These are phyloP conservation scores for Fusarium zealandicum DNA, from an alignment of 2,329 filamentous ascomycete species.

Conservation along the genomic window DNA sequence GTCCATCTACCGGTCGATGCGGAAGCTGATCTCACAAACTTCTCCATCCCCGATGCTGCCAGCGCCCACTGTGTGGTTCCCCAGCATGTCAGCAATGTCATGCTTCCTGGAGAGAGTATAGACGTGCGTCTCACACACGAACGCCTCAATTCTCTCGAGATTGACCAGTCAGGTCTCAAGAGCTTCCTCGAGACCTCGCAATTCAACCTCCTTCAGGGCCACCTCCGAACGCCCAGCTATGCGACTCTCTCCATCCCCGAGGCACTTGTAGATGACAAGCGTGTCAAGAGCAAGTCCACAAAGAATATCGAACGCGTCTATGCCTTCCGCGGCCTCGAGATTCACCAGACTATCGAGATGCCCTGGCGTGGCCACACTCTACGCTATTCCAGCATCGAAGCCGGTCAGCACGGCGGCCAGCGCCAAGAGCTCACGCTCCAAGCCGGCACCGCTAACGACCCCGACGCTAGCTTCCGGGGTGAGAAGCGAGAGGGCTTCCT, in stretches of 20 bases:
- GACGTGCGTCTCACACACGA: slow-evolving; percentile 56
- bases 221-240: slow-evolving; percentile 50
- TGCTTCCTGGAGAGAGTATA: slow-evolving; percentile 55
- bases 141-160: slow-evolving; percentile 49
- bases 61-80: slow-evolving; percentile 44
- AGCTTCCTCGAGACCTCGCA: slow-evolving; percentile 55
- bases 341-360: slow-evolving; percentile 55
- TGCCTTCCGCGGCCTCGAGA: slow-evolving; percentile 59
- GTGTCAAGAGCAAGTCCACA: background rate
- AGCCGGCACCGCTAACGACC: slow-evolving; percentile 3
- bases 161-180: slow-evolving; percentile 47
- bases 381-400: slow-evolving; percentile 60
- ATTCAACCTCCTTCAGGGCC: slow-evolving; percentile 54
- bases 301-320: slow-evolving; percentile 41
- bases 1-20: slow-evolving; percentile 44
- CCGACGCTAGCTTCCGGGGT: background rate
- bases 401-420: slow-evolving; percentile 58
- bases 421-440: slow-evolving; percentile 58
- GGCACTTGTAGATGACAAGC: slow-evolving; percentile 3
- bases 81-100: slow-evolving; percentile 49
- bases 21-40: slow-evolving; percentile 39
- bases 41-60: slow-evolving; percentile 41
- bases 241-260: slow-evolving; percentile 23
- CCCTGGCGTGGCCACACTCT: slow-evolving; percentile 55
- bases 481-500: slow-evolving; percentile 35